Evolutionary conservation across 2,329 filamentous ascomycete species (phyloP).

Genomic region (Arthrobotrys sinensis): DNA sequence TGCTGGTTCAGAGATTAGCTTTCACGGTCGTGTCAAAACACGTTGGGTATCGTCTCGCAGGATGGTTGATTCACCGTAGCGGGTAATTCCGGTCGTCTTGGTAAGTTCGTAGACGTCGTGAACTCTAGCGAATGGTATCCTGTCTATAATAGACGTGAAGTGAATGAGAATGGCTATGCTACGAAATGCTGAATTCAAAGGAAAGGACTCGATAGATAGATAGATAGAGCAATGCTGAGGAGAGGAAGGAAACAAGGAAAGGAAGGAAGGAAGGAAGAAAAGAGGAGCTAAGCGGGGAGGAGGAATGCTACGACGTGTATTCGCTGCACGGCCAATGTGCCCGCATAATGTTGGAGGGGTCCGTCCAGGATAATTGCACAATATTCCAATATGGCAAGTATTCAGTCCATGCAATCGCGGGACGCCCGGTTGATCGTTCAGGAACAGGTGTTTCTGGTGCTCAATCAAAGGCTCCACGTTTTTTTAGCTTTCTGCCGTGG

Average conservation of each 20-base stretch:
- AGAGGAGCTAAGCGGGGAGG: constrained; percentile 18
- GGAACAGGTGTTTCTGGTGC: constrained; percentile 22
- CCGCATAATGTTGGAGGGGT: constrained; percentile 30
- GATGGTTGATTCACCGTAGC: constrained; percentile 4
- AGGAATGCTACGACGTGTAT: constrained; percentile 39
- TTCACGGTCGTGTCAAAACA: background rate
- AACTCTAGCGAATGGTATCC: constrained; percentile 31
- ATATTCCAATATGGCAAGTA: constrained; percentile 34
- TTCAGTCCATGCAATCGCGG: constrained; percentile 30
- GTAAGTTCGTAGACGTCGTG: constrained; percentile 25
- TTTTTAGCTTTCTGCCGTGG: constrained; percentile 7
- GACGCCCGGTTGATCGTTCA: constrained; percentile 54
- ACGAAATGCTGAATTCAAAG: constrained; percentile 18
- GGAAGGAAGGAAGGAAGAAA: background rate
- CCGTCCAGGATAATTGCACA: constrained; percentile 11
- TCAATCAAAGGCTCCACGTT: constrained; percentile 40
- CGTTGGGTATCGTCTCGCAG: background rate
- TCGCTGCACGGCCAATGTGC: constrained; percentile 14
- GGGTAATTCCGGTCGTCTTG: background rate
- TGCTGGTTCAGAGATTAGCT: background rate
- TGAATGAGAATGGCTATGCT: constrained; percentile 51
- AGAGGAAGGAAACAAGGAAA: constrained; percentile 2
- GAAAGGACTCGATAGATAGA: constrained; percentile 26
- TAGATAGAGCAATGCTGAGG: constrained; percentile 25
- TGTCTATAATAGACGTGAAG: constrained; percentile 23